phyloP scores from a whole-genome alignment of 2,329 filamentous ascomycete genomes.

The Cladosporium sp. region DNA sequence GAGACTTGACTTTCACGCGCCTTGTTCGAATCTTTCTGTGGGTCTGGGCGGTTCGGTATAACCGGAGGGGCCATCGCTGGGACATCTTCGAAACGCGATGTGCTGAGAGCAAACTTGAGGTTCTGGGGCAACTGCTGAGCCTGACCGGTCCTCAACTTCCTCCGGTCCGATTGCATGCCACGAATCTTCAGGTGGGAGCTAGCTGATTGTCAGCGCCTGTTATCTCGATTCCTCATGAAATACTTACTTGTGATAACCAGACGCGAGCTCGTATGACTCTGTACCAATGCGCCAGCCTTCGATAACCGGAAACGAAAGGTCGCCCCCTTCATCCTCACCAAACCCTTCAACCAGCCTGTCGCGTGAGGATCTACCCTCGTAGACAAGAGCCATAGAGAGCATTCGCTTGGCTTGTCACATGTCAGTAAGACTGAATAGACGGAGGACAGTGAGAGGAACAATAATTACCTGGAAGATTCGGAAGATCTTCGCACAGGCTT shows the following conservation, averaged over 20 bases:
- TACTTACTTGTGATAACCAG: constrained; percentile 37
- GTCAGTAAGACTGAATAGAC: background rate
- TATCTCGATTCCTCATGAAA: too few species aligned
- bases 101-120: background rate
- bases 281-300: constrained; percentile 36
- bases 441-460: too few species aligned
- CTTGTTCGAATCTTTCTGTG: too few species aligned
- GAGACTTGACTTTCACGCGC: too few species aligned
- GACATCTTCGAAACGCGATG: constrained; percentile 4
- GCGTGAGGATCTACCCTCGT: constrained; percentile 36
- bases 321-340: constrained; percentile 23
- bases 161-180: background rate
- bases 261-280: constrained; percentile 31
- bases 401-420: constrained; percentile 32
- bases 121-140: background rate
- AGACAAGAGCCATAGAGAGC: constrained; percentile 42
- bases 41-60: too few species aligned
- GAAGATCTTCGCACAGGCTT: constrained; percentile 35
- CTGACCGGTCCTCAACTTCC: background rate
- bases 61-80: background rate
- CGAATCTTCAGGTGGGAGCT: constrained; percentile 21
- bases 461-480: constrained; percentile 39
- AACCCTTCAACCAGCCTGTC: constrained; percentile 42
- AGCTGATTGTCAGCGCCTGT: constrained; percentile 10
- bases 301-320: constrained; percentile 33